Conservation (phyloP, 352 stramenopile genomes). For the Blastocystis sp. region DNA sequence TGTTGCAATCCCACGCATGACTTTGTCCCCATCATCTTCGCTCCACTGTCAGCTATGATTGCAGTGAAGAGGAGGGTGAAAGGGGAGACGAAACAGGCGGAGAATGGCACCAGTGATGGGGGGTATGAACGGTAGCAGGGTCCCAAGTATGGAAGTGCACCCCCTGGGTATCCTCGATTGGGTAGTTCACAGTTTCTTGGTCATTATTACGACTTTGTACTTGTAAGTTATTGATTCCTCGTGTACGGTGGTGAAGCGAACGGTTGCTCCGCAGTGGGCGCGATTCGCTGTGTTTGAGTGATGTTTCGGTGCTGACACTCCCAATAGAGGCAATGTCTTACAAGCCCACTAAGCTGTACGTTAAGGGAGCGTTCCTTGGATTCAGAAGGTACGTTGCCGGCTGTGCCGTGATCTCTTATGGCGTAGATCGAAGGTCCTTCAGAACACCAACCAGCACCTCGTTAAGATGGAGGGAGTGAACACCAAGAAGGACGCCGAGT, state of each 20-base stretch:
- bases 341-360: slow-evolving; percentile 90
- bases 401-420: neutral
- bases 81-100: too few relatives aligned
- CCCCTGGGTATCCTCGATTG: slow-evolving; percentile 23
- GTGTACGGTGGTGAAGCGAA: neutral
- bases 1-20: neutral
- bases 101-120: neutral
- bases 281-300: neutral
- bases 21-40: neutral
- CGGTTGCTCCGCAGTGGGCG: neutral
- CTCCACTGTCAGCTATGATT: too few relatives aligned
- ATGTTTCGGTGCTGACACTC: too few relatives aligned
- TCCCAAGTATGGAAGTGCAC: neutral
- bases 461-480: slow-evolving; percentile 98
- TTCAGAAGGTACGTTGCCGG: slow-evolving; percentile 85
- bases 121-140: neutral
- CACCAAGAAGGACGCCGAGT: slow-evolving; percentile 93
- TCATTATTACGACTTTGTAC: slow-evolving; percentile 42
- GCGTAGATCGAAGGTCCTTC: slow-evolving; percentile 78
- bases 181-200: slow-evolving; percentile 57
- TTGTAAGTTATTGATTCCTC: slow-evolving; percentile 3
- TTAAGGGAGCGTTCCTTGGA: slow-evolving; percentile 96
- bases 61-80: neutral
- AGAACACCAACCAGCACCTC: slow-evolving; percentile 94
- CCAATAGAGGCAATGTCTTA: slow-evolving; percentile 67